phyloP scores from a whole-genome alignment of 345 rosid species.

The Eucalyptus marginata region DNA sequence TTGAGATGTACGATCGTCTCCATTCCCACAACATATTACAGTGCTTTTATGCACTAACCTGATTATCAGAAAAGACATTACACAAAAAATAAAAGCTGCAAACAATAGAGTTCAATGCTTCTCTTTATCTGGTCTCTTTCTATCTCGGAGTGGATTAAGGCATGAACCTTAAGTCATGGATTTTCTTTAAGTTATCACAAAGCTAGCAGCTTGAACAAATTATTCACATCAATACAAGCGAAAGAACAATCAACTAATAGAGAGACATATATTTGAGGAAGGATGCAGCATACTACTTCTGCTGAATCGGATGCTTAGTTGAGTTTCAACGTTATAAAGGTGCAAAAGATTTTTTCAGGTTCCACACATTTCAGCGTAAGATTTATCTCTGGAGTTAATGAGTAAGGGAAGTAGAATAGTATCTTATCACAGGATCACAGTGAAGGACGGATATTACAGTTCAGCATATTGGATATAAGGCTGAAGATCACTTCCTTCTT shows the following conservation, averaged over 20 bases:
- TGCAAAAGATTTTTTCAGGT: not conserved
- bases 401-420: not conserved
- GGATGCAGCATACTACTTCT: not conserved
- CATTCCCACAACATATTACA: not conserved
- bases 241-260: not conserved
- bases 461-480: not conserved
- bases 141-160: not conserved
- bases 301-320: not conserved
- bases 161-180: not conserved
- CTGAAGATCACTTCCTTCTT: not conserved
- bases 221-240: not conserved
- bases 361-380: not conserved
- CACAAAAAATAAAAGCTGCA: accelerated
- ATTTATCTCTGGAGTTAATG: not conserved
- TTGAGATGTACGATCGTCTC: not conserved
- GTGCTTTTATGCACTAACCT: not conserved
- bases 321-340: not conserved
- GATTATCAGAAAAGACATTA: not conserved
- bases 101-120: not conserved
- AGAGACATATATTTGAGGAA: not conserved
- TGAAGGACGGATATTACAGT: not conserved
- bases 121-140: not conserved
- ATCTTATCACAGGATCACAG: not conserved
- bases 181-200: not conserved
- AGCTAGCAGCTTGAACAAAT: not conserved